Evolutionary conservation across 768 basidiomycete species (phyloP), one percentile per base, ranked within the genome.

Genomic region (Kwoniella europaea): DNA sequence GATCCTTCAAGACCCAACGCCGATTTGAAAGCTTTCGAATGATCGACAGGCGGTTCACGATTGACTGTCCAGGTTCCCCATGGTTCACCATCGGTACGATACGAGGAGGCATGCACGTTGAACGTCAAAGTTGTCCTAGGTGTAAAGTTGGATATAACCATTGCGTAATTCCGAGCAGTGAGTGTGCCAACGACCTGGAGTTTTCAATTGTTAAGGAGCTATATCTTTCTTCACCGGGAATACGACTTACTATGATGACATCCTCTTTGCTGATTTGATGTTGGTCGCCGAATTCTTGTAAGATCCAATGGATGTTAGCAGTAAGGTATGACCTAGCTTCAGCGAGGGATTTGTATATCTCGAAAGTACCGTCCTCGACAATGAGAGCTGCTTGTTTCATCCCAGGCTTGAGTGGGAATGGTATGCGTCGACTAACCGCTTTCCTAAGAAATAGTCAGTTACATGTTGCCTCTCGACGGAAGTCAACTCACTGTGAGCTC

Each of bases 301-400:
- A 75, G 72, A 94, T 89, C 22, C 85, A 78, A 67, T 91, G 87
- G 27, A 89, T 88, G 74, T 93, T 90, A 4, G 87, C 86, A 67
- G 87, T 88, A 82, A 94, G 90, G 91, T 92, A 94, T 69, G 84
- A 87, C 76, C 88, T 90, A 0, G 91, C 88, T 10, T 88, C 87
- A 6, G 88, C 87, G 57, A 91, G 74, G 52, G 86, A 86, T 65
- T 89, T 87, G 71, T 92, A 86, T 74, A 90, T 92, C 18, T 86
- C 87, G 81, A 91, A 91, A 71, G 89, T 85, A 35, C 89, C 90
- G 53, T 88, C 86, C 78, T 93, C 92, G 2, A 90, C 87, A 71
- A 88, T 89, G 68, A 93, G 76, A 70, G 88, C 86, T 1, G 92
- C 91, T 42, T 86, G 82, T 72, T 89, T 89, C 83, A 90, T 90